Base-by-base conservation (phyloP, 495 filamentous ascomycete species). In the Lasiosphaeria ovina region DNA sequence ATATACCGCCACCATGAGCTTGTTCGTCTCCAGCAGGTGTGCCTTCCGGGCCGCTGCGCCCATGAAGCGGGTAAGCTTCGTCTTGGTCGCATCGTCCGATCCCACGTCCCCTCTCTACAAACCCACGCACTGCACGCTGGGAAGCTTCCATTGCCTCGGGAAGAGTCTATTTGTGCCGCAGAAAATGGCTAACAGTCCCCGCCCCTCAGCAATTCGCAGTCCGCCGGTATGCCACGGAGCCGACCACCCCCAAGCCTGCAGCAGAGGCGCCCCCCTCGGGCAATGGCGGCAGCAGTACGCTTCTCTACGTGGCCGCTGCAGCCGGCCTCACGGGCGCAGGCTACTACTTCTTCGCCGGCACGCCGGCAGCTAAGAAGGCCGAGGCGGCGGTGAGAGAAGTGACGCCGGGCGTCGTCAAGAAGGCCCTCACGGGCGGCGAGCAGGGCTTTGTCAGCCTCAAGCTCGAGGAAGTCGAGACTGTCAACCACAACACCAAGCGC, bases 401-500 rank as follows among this genome's bases (percentile, higher is more conserved):
- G 51, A 45, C 60, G 6, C 62, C 65, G 10, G 54, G 63, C 49
- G 67, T 62, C n/a, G 67, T 66, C 40, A 86, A 85, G 71, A 66
- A 73, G 51, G 80, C 89, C 36, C 90, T 98, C 74, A 88, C 80
- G 16, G 95, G 93, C 59, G 91, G 92, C 47, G 89, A 93, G 52
- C 86, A 94, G 75, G 93, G 91, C 66, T 96, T 89, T 75, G 74
- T 96, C 47, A 83, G 84, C 61, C 83, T 96, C 63, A 85, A 87
- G 78, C 81, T 98, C 49, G 85, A 90, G 48, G 83, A 85, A n/a
- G 81, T 91, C 63, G 88, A 91, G 76, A 67, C 72, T 12, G 72
- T 96, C 75, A 96, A 88, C 77, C 86, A 89, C 78, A 96, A 96
- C 81, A 92, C 91, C 58, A 97, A 97, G 87, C 82, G 79, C 50